Percentiles rank a stretch among this genome's conserved stretches.
Evolutionary conservation across 371 early-diverging fungal genomes (phyloP).

Genomic region (Mortierella sp.): DNA sequence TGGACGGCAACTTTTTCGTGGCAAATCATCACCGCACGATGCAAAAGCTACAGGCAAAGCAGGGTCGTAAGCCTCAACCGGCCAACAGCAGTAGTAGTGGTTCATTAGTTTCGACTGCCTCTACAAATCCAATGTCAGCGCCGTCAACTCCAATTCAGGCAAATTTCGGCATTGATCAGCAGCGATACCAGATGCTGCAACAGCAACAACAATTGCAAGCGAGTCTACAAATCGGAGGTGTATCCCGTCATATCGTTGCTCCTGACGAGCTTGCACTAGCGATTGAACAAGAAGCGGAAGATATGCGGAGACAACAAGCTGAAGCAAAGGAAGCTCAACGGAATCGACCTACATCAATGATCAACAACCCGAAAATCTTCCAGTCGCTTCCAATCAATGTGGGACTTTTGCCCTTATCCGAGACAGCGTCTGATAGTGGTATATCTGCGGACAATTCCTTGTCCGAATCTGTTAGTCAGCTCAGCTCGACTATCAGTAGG

Average conservation of each 20-base stretch:
- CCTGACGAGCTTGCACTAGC: slow-evolving; percentile 43
- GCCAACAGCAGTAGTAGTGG: background rate
- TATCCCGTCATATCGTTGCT: slow-evolving; percentile 50
- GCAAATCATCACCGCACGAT: slow-evolving; percentile 53
- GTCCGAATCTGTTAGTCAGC: too few species aligned
- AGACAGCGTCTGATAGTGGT: slow-evolving; percentile 6
- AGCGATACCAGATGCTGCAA: slow-evolving; percentile 26
- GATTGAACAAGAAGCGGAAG: slow-evolving; percentile 46
- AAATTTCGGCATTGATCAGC: slow-evolving; percentile 24
- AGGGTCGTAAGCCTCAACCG: slow-evolving; percentile 15
- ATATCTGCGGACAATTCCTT: background rate
- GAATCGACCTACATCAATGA: slow-evolving; percentile 46
- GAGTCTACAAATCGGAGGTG: slow-evolving; percentile 30
- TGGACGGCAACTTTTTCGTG: slow-evolving; percentile 44
- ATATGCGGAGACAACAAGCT: slow-evolving; percentile 31
- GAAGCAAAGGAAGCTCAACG: slow-evolving; percentile 21
- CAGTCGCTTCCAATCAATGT: slow-evolving; percentile 6
- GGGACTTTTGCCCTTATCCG: slow-evolving; percentile 32
- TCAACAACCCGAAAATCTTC: slow-evolving; percentile 11
- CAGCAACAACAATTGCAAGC: slow-evolving; percentile 39
- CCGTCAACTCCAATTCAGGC: slow-evolving; percentile 5
- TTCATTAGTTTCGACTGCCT: slow-evolving; percentile 19
- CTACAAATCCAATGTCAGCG: slow-evolving; percentile 16
- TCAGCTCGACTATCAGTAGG: background rate
- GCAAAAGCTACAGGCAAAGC: slow-evolving; percentile 38